phyloP scores from a whole-genome alignment of 2,329 filamentous ascomycete species.

The Hypoxylon sp. region DNA sequence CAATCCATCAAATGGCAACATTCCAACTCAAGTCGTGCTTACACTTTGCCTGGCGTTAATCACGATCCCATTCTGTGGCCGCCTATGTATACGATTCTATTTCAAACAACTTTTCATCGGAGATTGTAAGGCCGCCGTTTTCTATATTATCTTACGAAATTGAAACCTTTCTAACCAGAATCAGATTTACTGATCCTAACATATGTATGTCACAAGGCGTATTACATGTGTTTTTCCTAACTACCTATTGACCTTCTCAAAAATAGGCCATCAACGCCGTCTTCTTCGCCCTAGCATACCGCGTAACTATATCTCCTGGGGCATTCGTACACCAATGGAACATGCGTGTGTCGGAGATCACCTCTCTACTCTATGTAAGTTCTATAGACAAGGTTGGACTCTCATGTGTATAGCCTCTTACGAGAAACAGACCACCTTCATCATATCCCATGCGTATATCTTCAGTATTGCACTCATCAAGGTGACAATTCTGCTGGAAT shows the following conservation, averaged over 20 bases:
- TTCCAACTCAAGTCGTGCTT: background rate
- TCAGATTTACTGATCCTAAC: slow-evolving; percentile 7
- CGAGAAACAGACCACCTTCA: background rate
- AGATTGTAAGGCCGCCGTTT: background rate
- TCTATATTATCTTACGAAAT: background rate
- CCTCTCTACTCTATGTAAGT: slow-evolving; percentile 4
- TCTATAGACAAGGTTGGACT: background rate
- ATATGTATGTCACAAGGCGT: slow-evolving; percentile 6
- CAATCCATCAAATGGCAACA: background rate
- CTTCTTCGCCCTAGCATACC: background rate
- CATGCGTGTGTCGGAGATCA: slow-evolving; percentile 1
- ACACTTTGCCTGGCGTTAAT: background rate
- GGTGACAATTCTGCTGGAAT: background rate
- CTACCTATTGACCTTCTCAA: background rate
- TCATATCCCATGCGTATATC: background rate
- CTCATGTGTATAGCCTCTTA: background rate
- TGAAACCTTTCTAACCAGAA: background rate
- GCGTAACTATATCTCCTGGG: background rate
- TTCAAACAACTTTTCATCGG: slow-evolving; percentile 10
- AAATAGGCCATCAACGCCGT: slow-evolving; percentile 4
- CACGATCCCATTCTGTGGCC: background rate
- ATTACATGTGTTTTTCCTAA: background rate
- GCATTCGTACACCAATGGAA: slow-evolving; percentile 11
- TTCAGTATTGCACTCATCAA: background rate
- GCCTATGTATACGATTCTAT: slow-evolving; percentile 4